Base-by-base conservation (phyloP, 108 stramenopile genomes). In the Mayamaea pseudoterrestris region DNA sequence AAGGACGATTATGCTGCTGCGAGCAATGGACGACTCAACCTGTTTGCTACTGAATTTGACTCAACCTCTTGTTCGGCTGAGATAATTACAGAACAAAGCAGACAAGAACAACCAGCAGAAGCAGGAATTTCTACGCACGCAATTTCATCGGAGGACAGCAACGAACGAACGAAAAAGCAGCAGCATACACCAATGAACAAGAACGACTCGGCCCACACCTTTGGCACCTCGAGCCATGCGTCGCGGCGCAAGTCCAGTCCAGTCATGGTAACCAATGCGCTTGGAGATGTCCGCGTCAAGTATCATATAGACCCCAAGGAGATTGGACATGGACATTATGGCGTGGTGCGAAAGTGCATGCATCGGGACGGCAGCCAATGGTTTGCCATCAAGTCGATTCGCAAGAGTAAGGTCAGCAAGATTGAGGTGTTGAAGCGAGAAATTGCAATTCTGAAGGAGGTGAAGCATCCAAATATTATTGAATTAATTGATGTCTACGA, bases 391-490 rank as follows among this genome's bases (percentile, higher is more conserved):
- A 93, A 93, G 65, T 83, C 80, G 14, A 93, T 89, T 31, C 69
- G 86, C 31, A 93, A 93, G 54, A 49, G 65, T 25, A 89, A 93
- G 58, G 86, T 89, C 35, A 70, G 71, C 24, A 93, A 93, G 55
- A 74, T 89, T 43, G 86, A 88, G 44, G 86, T 88, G 0, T 57
- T 93, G 20, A 85, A 83, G 47, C 73, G 91, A 11, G 91, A 93
- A 62, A 83, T 93, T 35, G 73, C 69, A 14, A 71, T 93, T 3
- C 53, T 93, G 40, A 75, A 69, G 47, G 91, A 93, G 53, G 83
- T 91, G 17, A 61, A 78, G 22, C 91, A 94, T 56, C 91, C 90
- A 7, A 74, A 94, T 52, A 97, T 97, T 50, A 85, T 94, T 52
- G 55, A 69, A 23, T 53, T 94, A 41, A 50, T 74, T 17, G 93